These are phyloP conservation scores for Staphylotrichum tortipilum DNA, from an alignment of 495 filamentous ascomycete genomes.

Conservation along the genomic window DNA sequence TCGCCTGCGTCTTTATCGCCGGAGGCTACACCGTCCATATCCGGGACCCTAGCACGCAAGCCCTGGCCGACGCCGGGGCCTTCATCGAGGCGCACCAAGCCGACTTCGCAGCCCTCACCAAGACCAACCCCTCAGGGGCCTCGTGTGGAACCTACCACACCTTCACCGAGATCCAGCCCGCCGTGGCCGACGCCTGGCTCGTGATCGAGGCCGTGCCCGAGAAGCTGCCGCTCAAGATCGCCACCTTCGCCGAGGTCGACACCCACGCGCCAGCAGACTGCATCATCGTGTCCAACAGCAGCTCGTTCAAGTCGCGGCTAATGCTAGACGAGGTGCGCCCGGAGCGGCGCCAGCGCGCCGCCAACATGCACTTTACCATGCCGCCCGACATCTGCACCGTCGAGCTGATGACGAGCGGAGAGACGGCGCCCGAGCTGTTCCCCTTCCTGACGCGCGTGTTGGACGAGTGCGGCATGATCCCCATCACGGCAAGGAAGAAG, in stretches of 20 bases:
- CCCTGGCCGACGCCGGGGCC: too few relatives aligned
- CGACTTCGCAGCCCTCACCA: constrained; percentile 17
- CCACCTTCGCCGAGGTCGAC: constrained; percentile 42
- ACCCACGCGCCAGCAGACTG: constrained; percentile 28
- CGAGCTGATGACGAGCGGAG: constrained; percentile 49
- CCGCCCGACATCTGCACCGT: constrained; percentile 41
- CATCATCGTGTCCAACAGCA: constrained; percentile 44
- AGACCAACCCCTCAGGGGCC: too few relatives aligned
- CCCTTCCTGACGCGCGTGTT: constrained; percentile 30
- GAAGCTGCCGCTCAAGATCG: constrained; percentile 42
- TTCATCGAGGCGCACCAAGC: not conserved
- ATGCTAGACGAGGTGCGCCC: constrained; percentile 37
- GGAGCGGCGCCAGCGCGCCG: constrained; percentile 25
- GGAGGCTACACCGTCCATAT: constrained; percentile 10
- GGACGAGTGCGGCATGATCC: constrained; percentile 33
- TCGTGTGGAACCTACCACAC: constrained; percentile 13
- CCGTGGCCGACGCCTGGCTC: constrained; percentile 39
- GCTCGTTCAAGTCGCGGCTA: constrained; percentile 38
- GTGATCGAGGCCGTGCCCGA: constrained; percentile 51
- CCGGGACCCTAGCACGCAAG: too few relatives aligned
- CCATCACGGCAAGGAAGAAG: constrained; percentile 34
- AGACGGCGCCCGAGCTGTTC: constrained; percentile 39
- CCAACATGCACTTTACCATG: constrained; percentile 48
- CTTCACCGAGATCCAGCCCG: constrained; percentile 29
- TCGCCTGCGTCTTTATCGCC: constrained; percentile 10